A percentile compares a stretch with the other conserved stretches of the same genome.
Conservation (phyloP, 495 filamentous ascomycete species). For the Aspergillus haitiensis region DNA sequence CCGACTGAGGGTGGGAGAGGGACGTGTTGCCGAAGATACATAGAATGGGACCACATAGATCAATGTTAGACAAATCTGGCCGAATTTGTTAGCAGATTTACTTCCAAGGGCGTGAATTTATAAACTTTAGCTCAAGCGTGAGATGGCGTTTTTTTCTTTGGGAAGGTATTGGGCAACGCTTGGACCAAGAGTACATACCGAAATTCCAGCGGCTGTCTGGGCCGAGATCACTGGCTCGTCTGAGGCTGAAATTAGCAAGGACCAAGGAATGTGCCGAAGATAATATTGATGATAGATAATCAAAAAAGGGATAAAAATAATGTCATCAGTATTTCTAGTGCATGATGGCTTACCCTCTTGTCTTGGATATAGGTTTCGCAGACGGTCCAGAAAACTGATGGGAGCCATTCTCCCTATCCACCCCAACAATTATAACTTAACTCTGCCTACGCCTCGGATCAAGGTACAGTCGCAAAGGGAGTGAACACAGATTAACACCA, state of each 20-base stretch:
- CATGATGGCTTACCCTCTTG: constrained; percentile 30
- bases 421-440: background rate
- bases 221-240: constrained; percentile 52
- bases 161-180: constrained; percentile 12
- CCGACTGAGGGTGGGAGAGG: constrained; percentile 76
- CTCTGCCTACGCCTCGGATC: background rate
- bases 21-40: constrained; percentile 72
- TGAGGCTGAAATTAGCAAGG: constrained; percentile 22
- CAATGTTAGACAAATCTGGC: constrained; percentile 70
- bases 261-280: background rate
- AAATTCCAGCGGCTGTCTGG: constrained; percentile 49
- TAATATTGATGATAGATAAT: background rate
- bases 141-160: constrained; percentile 21
- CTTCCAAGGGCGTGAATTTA: background rate
- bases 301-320: background rate
- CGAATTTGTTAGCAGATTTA: constrained; percentile 12
- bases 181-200: constrained; percentile 42
- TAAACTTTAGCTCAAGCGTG: background rate
- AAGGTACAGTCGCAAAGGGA: background rate
- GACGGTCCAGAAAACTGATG: constrained; percentile 35
- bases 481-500: background rate
- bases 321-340: background rate
- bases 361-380: constrained; percentile 42
- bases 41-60: constrained; percentile 93
- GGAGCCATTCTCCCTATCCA: constrained; percentile 35